Evolutionary conservation across 176 grass and related monocot species (phyloP), one percentile per base, ranked within the genome.

Genomic region (Phoenix roebelenii): DNA sequence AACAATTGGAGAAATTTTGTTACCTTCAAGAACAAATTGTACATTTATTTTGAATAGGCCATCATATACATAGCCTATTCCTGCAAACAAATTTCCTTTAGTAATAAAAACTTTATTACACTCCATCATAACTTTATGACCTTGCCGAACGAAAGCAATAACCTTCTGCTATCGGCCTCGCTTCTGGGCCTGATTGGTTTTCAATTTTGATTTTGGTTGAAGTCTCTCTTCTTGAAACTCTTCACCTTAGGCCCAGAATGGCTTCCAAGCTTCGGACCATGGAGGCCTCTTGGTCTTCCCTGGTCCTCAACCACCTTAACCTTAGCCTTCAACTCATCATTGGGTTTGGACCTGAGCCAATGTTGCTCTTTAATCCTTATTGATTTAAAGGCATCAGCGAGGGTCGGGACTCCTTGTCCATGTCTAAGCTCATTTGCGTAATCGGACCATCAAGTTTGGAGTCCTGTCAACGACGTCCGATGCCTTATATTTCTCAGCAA

Each of bases 101-200:
- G 32, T 58, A 22, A 60, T 72, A 15, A 51, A 19, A 50, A 61
- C 68, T 60, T 60, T 72, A 61, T 72, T 23, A 3, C 25, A 58
- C 49, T 72, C 54, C 23, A 72, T 44, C 22, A 60, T 22, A 49
- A 71, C 18, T 59, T 60, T 60, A 60, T 71, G 50, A 10, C 68
- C 68, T 60, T 57, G 57, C 26, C 59, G 29, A 15, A 60, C 18
- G 24, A 71, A 59, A 50, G 58, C 55, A 23, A 72, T 20, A 28
- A 28, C 1, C 26, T 28, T 28, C 4, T 28, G 26, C 26, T 28
- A 28, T 28, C 5, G 26, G 5, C 26, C 2, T 28, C 26, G 5
- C 26, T 28, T 4, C 26, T 28, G 5, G 26, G 26, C 5, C 26
- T 28, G 26, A 4, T 28, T 28, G 26, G 26, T 28, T 4, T 4